Percentiles rank a stretch among this genome's conserved stretches.
Evolutionary conservation across 2,329 filamentous ascomycete species (phyloP).

Genomic region (Trichoderma citrinoviride): DNA sequence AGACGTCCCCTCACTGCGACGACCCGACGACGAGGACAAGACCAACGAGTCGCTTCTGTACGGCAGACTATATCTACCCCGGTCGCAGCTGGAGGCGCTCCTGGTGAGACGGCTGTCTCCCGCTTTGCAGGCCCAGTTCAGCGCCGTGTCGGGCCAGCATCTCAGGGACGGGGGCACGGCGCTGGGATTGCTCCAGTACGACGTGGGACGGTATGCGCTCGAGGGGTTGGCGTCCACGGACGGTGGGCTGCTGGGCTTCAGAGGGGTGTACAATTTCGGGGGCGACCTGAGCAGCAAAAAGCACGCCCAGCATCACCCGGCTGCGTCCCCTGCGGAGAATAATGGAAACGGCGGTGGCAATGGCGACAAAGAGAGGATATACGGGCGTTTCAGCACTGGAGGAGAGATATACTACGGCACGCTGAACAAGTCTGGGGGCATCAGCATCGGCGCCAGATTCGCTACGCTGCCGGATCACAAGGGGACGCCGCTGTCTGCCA

Average conservation of each 20-base stretch:
- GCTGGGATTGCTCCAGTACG: constrained; percentile 72
- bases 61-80: constrained; percentile 76
- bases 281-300: constrained; percentile 51
- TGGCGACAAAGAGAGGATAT: constrained; percentile 58
- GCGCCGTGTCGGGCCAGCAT: constrained; percentile 69
- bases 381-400: constrained; percentile 84
- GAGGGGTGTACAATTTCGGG: constrained; percentile 94
- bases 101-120: constrained; percentile 77
- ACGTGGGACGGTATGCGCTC: constrained; percentile 80
- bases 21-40: constrained; percentile 31
- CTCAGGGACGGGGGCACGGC: constrained; percentile 74
- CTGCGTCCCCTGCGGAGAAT: constrained; percentile 20
- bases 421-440: constrained; percentile 87
- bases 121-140: constrained; percentile 74
- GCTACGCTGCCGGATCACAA: constrained; percentile 77
- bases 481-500: constrained; percentile 90
- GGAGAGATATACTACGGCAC: constrained; percentile 95
- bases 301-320: neutral
- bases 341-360: constrained; percentile 29
- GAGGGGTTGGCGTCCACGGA: constrained; percentile 93
- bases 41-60: constrained; percentile 62
- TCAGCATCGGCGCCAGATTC: constrained; percentile 86
- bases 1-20: constrained; percentile 25
- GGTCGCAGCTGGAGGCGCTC: constrained; percentile 81
- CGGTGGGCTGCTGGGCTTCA: constrained; percentile 79